Evolutionary conservation across 2,329 filamentous ascomycete species (phyloP).

Genomic region (Mycosphaerelloides madeirae): DNA sequence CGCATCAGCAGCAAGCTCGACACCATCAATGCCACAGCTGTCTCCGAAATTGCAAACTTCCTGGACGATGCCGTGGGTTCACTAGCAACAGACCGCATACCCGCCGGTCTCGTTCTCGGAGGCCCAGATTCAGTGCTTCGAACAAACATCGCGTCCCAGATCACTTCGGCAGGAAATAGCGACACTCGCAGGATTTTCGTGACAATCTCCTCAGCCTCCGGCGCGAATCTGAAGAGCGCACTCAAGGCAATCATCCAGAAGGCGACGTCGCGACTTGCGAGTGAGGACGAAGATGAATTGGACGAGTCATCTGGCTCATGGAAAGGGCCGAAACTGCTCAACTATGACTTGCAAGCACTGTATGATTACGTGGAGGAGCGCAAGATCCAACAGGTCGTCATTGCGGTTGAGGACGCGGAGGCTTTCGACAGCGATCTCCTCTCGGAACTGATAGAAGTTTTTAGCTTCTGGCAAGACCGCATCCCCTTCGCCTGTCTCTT

Average conservation of each 20-base stretch:
- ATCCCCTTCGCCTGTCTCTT: slow-evolving; percentile 74
- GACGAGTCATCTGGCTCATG: slow-evolving; percentile 28
- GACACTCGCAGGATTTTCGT: slow-evolving; percentile 54
- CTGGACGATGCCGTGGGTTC: slow-evolving; percentile 29
- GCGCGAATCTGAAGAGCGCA: slow-evolving; percentile 66
- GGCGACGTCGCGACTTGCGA: slow-evolving; percentile 47
- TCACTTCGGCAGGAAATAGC: slow-evolving; percentile 43
- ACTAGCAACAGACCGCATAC: slow-evolving; percentile 9
- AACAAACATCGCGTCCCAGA: slow-evolving; percentile 66
- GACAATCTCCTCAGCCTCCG: slow-evolving; percentile 64
- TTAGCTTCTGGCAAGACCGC: slow-evolving; percentile 67
- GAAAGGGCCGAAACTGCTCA: slow-evolving; percentile 53
- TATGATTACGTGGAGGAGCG: slow-evolving; percentile 55
- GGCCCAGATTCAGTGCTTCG: slow-evolving; percentile 76
- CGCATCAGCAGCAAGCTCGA: slow-evolving; percentile 54
- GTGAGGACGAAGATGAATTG: slow-evolving; percentile 51
- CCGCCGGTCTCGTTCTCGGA: slow-evolving; percentile 57
- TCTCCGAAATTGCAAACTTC: slow-evolving; percentile 37
- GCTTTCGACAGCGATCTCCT: slow-evolving; percentile 71
- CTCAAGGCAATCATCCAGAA: slow-evolving; percentile 70
- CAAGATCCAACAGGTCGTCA: slow-evolving; percentile 56
- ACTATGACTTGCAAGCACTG: slow-evolving; percentile 73
- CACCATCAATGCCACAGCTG: slow-evolving; percentile 37
- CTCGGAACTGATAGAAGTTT: slow-evolving; percentile 63
- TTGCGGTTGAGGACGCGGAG: slow-evolving; percentile 77